Percentiles rank a stretch among this genome's conserved stretches.
Conservation (phyloP, 2,329 filamentous ascomycete genomes). For the Juglanconis juglandina region DNA sequence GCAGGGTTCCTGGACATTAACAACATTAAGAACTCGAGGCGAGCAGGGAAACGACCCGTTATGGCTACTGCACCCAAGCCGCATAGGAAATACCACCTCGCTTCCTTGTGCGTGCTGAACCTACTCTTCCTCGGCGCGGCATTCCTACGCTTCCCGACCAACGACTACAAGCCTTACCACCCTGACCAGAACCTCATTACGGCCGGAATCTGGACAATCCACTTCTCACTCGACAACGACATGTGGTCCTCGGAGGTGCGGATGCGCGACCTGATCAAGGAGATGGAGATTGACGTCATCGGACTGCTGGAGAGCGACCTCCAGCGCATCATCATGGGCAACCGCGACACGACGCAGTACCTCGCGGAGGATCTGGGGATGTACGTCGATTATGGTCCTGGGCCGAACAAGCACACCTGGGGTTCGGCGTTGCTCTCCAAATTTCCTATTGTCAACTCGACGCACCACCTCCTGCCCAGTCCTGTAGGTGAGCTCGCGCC, state of each 20-base stretch:
- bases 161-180: slow-evolving; percentile 90
- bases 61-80: slow-evolving; percentile 24
- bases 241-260: slow-evolving; percentile 98
- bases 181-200: slow-evolving; percentile 82
- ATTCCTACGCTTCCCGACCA: slow-evolving; percentile 86
- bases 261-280: slow-evolving; percentile 85
- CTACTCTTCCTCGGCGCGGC: slow-evolving; percentile 75
- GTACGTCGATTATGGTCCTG: slow-evolving; percentile 97
- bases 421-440: slow-evolving; percentile 89
- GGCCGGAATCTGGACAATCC: slow-evolving; percentile 96
- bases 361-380: slow-evolving; percentile 95
- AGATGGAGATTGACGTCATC: slow-evolving; percentile 94
- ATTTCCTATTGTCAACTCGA: slow-evolving; percentile 95
- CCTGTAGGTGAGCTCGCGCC: slow-evolving; percentile 93
- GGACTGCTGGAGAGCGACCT: slow-evolving; percentile 91
- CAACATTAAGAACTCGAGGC: slow-evolving; percentile 42
- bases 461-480: slow-evolving; percentile 88
- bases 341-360: slow-evolving; percentile 92
- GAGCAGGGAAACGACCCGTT: slow-evolving; percentile 31
- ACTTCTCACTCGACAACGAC: slow-evolving; percentile 96
- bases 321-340: slow-evolving; percentile 99
- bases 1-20: slow-evolving; percentile 76
- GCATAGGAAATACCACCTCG: slow-evolving; percentile 50
- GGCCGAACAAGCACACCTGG: slow-evolving; percentile 99
- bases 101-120: slow-evolving; percentile 70